phyloP scores from a whole-genome alignment of 106 monocot genomes.

The Dendrobium catenatum region DNA sequence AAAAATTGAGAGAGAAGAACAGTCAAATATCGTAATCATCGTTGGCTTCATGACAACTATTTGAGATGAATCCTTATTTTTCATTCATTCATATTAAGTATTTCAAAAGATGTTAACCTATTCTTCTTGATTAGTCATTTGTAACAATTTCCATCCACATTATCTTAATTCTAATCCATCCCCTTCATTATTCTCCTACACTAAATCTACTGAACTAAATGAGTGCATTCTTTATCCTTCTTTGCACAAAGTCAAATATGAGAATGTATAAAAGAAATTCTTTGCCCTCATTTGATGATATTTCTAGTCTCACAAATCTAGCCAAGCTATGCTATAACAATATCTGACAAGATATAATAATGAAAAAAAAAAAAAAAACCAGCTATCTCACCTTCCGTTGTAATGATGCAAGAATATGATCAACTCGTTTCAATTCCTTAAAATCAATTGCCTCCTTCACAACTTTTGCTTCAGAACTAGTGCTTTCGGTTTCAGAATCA shows the following conservation, averaged over 20 bases:
- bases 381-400: conserved; percentile 62
- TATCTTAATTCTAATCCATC: not conserved
- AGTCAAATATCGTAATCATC: not conserved
- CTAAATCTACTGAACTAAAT: not conserved
- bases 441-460: conserved; percentile 71
- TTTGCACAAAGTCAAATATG: not conserved
- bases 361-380: not conserved
- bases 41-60: not conserved
- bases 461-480: conserved; percentile 43
- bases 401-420: conserved; percentile 77
- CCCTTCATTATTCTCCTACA: not conserved
- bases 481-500: conserved; percentile 62
- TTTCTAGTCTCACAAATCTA: not conserved
- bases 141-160: not conserved
- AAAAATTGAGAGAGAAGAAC: not conserved
- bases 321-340: not conserved
- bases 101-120: not conserved
- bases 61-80: not conserved
- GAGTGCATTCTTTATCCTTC: not conserved
- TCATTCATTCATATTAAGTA: not conserved
- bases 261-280: not conserved
- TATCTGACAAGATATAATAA: not conserved
- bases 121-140: not conserved
- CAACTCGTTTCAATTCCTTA: conserved; percentile 92
- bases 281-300: not conserved